phyloP scores from a whole-genome alignment of 2,329 filamentous ascomycete genomes.

The Fulvia fulva region DNA sequence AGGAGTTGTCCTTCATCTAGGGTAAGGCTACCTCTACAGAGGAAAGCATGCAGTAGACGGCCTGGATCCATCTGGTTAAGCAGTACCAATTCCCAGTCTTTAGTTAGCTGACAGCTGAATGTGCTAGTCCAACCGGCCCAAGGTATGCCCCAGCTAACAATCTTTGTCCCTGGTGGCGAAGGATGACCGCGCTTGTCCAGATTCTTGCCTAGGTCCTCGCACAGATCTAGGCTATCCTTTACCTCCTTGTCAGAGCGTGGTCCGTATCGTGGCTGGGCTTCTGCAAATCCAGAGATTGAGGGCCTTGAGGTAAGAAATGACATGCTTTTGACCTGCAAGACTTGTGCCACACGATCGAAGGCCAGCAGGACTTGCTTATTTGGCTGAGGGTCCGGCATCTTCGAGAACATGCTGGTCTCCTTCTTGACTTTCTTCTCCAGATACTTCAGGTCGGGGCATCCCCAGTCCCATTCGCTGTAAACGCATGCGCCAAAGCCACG shows the following conservation, averaged over 20 bases:
- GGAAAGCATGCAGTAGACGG: constrained; percentile 17
- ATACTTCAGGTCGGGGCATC: constrained; percentile 11
- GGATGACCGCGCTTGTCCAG: constrained; percentile 15
- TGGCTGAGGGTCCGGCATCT: constrained; percentile 16
- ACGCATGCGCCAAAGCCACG: constrained; percentile 20
- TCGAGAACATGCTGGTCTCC: constrained; percentile 12
- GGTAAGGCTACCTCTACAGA: constrained; percentile 12
- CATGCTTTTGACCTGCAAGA: constrained; percentile 18
- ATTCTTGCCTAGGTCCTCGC: constrained; percentile 12
- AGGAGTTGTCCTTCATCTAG: constrained; percentile 13
- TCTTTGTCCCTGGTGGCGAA: constrained; percentile 2
- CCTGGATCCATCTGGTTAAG: constrained; percentile 17
- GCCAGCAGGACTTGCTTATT: constrained; percentile 13
- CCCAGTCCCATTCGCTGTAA: constrained; percentile 20
- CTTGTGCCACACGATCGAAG: constrained; percentile 14
- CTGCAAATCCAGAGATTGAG: constrained; percentile 12
- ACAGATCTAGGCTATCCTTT: constrained; percentile 10
- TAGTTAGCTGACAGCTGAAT: constrained; percentile 12
- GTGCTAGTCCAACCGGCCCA: constrained; percentile 14
- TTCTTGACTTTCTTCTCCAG: constrained; percentile 17
- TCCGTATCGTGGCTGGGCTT: constrained; percentile 10
- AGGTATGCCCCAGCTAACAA: constrained; percentile 13
- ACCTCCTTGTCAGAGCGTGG: constrained; percentile 13
- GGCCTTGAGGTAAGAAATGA: constrained; percentile 11
- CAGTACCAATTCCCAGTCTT: constrained; percentile 7